Conservation (phyloP, 2,329 filamentous ascomycete genomes). For the Alternaria brassicae region DNA sequence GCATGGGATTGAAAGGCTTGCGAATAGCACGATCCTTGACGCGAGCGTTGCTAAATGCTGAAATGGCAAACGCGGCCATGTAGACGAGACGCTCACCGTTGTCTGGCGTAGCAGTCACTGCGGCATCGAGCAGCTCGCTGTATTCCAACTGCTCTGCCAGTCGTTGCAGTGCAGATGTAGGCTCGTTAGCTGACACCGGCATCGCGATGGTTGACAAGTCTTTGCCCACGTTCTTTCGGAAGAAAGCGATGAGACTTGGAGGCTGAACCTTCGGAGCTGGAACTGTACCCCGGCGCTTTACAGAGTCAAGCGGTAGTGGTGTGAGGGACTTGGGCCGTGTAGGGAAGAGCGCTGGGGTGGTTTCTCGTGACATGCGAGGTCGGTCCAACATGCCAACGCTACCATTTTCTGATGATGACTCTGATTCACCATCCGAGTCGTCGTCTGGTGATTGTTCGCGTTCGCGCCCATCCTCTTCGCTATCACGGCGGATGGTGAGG, state of each 20-base stretch:
- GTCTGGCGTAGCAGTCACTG: conserved; percentile 59
- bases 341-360: conserved; percentile 69
- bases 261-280: conserved; percentile 77
- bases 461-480: conserved; percentile 59
- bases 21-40: conserved; percentile 90
- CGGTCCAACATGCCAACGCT: conserved; percentile 53
- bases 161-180: conserved; percentile 84
- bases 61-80: conserved; percentile 89
- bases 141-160: conserved; percentile 93
- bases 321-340: conserved; percentile 74
- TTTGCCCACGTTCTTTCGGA: conserved; percentile 97
- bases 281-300: conserved; percentile 74
- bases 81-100: conserved; percentile 78
- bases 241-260: conserved; percentile 89
- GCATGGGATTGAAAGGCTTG: conserved; percentile 96
- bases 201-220: conserved; percentile 96
- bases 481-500: conserved; percentile 74
- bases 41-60: conserved; percentile 79
- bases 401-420: conserved; percentile 67
- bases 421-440: conserved; percentile 63
- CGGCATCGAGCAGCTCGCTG: conserved; percentile 78
- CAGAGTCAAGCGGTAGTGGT: conserved; percentile 76
- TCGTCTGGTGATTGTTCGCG: conserved; percentile 50
- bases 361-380: conserved; percentile 40
- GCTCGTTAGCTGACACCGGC: conserved; percentile 97